phyloP scores from a whole-genome alignment of 495 filamentous ascomycete genomes.

The Amphirosellinia nigrospora region DNA sequence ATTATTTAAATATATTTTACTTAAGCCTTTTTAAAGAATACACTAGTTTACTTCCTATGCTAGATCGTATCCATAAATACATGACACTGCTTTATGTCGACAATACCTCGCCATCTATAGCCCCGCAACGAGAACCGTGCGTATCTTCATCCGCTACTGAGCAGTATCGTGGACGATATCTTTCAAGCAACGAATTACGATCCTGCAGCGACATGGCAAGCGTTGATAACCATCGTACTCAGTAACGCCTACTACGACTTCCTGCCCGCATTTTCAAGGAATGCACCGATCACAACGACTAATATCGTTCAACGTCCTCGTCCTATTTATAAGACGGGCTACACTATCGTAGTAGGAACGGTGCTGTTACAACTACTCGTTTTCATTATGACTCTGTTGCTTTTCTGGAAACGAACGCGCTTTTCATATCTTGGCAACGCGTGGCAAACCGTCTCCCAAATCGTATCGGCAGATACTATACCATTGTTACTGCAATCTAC shows the following conservation, averaged over 20 bases:
- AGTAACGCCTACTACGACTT: neutral
- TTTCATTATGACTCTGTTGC: neutral
- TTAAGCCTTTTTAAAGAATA: no score
- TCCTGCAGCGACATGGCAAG: neutral
- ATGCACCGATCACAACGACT: neutral
- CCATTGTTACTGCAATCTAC: neutral
- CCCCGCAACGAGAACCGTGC: no score
- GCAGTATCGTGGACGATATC: neutral
- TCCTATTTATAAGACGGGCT: neutral
- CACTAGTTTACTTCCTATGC: no score
- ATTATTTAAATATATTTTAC: no score
- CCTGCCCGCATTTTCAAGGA: neutral
- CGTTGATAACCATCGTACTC: neutral
- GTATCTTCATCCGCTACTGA: neutral
- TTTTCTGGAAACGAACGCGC: neutral
- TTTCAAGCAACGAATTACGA: neutral
- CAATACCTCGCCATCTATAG: no score
- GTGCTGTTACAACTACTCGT: neutral
- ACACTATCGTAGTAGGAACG: neutral
- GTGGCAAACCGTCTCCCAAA: neutral
- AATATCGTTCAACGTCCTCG: neutral
- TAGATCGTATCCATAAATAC: no score
- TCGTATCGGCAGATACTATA: neutral
- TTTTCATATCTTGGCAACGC: neutral
- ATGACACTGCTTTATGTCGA: no score